Evolutionary conservation across 129 eudicot species (phyloP), one percentile per base, ranked within the genome.

Genomic region (Glebionis coronaria): DNA sequence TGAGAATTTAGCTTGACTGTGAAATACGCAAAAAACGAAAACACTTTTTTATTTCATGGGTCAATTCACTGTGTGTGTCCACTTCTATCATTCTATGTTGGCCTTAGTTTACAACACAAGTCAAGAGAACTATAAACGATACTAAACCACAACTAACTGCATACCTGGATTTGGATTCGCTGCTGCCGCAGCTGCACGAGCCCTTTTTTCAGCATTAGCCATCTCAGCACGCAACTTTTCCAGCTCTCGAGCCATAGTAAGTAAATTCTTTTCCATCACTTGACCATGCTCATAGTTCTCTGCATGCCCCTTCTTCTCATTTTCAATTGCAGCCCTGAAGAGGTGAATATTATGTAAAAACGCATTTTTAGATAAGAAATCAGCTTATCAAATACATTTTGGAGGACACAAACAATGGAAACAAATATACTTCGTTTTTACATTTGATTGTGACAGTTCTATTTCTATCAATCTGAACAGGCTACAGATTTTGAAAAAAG

Each of bases 171-270:
- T 88, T 31, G 79, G 85, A 84, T 83, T 85, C 61, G 79, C 95
- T 72, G 72, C 82, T 19, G 87, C 87, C 21, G 87, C 87, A 54
- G 90, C 84, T 46, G 91, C 89, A 52, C 77, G 91, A 13, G 98
- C 87, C 81, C 90, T 85, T 75, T 92, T 92, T 77, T 92, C 95
- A 29, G 91, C 96, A 82, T 82, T 83, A 73, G 95, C 89, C 88
- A 92, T 80, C 87, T 92, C 98, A 18, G 98, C 98, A 12, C 95
- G 94, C 65, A 92, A 82, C 75, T 92, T 92, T 70, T 92, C 98
- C 83, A 92, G 63, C 78, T 92, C 98, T 13, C 98, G 80, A 23
- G 94, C 95, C 96, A 92, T 92, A 15, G 91, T 40, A 52, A 92
- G 65, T 71, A 92, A 76, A 67, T 92, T 88, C 76, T 76, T 88